phyloP scores from a whole-genome alignment of 768 basidiomycete genomes.

The Auriculariales sp. region DNA sequence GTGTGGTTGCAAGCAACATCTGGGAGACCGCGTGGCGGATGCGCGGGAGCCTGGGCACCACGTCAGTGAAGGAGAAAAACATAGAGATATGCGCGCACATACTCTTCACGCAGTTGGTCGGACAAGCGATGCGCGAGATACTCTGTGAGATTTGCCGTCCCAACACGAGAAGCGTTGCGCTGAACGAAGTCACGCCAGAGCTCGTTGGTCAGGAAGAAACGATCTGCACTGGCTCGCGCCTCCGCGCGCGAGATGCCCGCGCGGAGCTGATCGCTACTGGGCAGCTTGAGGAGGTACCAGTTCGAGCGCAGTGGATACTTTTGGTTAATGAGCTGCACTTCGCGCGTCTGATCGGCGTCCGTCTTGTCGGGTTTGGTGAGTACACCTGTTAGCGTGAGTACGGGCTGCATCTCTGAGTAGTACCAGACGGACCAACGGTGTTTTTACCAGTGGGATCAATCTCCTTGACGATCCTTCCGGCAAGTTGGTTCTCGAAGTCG shows the following conservation, averaged over 20 bases:
- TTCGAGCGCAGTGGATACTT: slow-evolving; percentile 29
- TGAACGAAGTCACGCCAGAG: neutral
- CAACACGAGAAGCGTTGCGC: slow-evolving; percentile 14
- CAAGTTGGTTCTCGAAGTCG: slow-evolving; percentile 70
- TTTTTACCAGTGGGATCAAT: slow-evolving; percentile 48
- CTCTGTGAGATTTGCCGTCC: slow-evolving; percentile 42
- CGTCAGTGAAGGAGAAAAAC: neutral
- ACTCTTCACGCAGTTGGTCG: slow-evolving; percentile 43
- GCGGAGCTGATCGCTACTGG: slow-evolving; percentile 34
- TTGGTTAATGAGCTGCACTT: slow-evolving; percentile 28
- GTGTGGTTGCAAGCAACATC: neutral
- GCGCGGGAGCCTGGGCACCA: neutral
- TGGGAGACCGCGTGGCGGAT: neutral
- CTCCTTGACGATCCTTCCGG: slow-evolving; percentile 45
- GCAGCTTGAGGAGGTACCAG: slow-evolving; percentile 48
- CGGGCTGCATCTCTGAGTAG: no score
- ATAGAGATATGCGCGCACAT: slow-evolving; percentile 21
- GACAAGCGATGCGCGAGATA: slow-evolving; percentile 47
- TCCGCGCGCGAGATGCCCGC: slow-evolving; percentile 40
- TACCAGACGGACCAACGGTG: slow-evolving; percentile 54
- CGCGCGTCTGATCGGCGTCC: slow-evolving; percentile 32
- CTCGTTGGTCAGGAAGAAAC: slow-evolving; percentile 29
- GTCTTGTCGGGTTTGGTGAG: slow-evolving; percentile 51
- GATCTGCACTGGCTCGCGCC: slow-evolving; percentile 41
- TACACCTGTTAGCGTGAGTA: slow-evolving; percentile 34